phyloP scores from a whole-genome alignment of 2,329 filamentous ascomycete genomes.

The Trichoderma sp. region DNA sequence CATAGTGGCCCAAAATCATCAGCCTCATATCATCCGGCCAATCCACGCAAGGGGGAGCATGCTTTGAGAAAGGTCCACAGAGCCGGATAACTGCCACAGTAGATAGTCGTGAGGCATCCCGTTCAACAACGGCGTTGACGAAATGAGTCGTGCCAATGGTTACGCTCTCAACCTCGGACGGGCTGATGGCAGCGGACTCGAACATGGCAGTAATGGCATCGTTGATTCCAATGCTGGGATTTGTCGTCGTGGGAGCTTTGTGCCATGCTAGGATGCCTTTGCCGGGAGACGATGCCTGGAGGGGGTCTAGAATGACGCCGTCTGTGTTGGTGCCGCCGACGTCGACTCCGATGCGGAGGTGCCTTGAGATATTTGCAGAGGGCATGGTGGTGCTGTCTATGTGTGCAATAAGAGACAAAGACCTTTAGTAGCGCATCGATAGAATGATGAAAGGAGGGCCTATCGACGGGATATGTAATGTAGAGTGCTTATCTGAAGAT shows the following conservation, averaged over 20 bases:
- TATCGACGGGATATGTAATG: too few relatives aligned
- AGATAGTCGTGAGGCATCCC: conserved; percentile 46
- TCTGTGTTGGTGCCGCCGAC: conserved; percentile 54
- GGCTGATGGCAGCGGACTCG: conserved; percentile 30
- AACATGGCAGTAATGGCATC: conserved; percentile 45
- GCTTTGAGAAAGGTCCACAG: conserved; percentile 51
- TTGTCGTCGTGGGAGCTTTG: conserved; percentile 47
- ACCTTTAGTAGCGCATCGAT: not conserved
- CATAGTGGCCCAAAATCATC: conserved; percentile 45
- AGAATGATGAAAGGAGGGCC: not conserved
- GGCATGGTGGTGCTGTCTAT: conserved; percentile 16
- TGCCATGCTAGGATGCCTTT: conserved; percentile 48
- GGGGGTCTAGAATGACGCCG: conserved; percentile 48
- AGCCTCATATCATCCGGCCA: conserved; percentile 49
- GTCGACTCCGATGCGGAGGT: conserved; percentile 44
- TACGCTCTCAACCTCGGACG: conserved; percentile 43
- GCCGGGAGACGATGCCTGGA: conserved; percentile 31
- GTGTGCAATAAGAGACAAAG: not conserved
- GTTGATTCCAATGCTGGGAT: conserved; percentile 47
- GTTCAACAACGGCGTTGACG: conserved; percentile 56
- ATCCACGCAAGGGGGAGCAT: conserved; percentile 50
- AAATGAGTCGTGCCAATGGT: conserved; percentile 58
- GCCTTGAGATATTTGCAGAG: conserved; percentile 1
- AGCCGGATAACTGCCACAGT: conserved; percentile 54
- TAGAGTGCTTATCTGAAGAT: not conserved